Percentiles rank a stretch among this genome's conserved stretches.
Conservation (phyloP, 2,329 filamentous ascomycete genomes). For the Paraconiothyrium brasiliense region DNA sequence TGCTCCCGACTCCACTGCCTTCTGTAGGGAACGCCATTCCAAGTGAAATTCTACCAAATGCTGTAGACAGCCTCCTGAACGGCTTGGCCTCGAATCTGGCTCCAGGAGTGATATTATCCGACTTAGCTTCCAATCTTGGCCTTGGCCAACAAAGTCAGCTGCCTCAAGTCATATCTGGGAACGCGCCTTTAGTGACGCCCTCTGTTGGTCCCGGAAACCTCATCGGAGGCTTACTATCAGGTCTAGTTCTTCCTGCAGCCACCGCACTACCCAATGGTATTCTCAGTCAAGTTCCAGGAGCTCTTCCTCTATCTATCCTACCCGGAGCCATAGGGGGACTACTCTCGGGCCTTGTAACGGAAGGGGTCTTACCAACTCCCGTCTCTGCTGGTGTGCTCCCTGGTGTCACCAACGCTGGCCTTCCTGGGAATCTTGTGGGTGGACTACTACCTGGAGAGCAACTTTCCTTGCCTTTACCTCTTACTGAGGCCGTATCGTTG, state of each 20-base stretch:
- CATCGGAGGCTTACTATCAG: background rate
- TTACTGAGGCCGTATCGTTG: background rate
- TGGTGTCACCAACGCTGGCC: background rate
- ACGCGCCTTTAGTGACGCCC: background rate
- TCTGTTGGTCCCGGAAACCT: background rate
- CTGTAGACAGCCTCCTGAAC: background rate
- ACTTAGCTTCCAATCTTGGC: background rate
- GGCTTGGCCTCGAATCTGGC: background rate
- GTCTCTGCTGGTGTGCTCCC: background rate
- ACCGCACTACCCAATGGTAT: background rate
- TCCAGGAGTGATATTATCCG: background rate
- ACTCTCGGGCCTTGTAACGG: background rate
- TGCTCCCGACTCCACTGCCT: background rate
- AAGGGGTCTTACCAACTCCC: background rate
- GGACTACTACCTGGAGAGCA: background rate
- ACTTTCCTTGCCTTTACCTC: background rate
- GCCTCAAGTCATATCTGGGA: background rate
- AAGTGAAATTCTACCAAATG: background rate
- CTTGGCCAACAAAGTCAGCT: background rate
- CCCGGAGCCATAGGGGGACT: background rate
- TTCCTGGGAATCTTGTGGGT: background rate
- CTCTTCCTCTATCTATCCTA: background rate
- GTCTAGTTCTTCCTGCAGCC: background rate
- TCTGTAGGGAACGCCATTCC: background rate
- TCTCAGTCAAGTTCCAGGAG: background rate